Base-by-base conservation (phyloP, 2,329 filamentous ascomycete genomes). In the Penicillium sp. region DNA sequence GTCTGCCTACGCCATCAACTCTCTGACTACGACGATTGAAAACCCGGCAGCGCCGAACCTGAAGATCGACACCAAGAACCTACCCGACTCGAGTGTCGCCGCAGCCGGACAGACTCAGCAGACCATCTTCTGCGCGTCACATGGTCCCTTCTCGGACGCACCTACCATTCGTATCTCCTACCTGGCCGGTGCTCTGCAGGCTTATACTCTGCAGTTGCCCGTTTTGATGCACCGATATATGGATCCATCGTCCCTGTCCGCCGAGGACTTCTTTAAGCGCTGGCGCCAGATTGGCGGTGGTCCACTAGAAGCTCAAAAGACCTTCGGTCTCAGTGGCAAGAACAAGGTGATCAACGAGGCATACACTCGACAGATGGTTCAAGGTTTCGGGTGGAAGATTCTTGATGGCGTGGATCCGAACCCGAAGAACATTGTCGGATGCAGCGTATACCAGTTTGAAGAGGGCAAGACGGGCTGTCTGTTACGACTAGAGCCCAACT, bases 261-360 rank as follows among this genome's bases (percentile, higher is more conserved):
- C 89, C 0, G 95, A 99, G 55, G 95, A 99, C 74, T 99, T 98
- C 79, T 99, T 99, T 85, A 97, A 96, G 83, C 85, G 96, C 55
- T 99, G 95, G 95, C 96, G 97, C 83, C 95, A 99, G 79, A 98
- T 99, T 70, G 95, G 95, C 13, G 92, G 91, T 5, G 87, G 87
- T 1, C 89, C 93, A 1, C 86, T 96, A 33, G 96, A 99, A 77
- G 89, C 91, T 0, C 95, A 99, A 75, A 85, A 85, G 52, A 92
- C 98, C 35, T 96, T 99, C 76, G 87, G 89, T 0, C 75, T 94
- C 11, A 78, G 81, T 1, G 83, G 83, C 30, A 83, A 84, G 58
- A 83, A 82, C 16, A 82, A 85, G 60, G 88, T 89, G 65, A 85
- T 96, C 64, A 90, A 84, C 61, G 86, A 90, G 60, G 79, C 81